A percentile compares a stretch with the other conserved stretches of the same genome.
Conservation (phyloP, 2,329 filamentous ascomycete species). For the Ophiostoma pallidulum region DNA sequence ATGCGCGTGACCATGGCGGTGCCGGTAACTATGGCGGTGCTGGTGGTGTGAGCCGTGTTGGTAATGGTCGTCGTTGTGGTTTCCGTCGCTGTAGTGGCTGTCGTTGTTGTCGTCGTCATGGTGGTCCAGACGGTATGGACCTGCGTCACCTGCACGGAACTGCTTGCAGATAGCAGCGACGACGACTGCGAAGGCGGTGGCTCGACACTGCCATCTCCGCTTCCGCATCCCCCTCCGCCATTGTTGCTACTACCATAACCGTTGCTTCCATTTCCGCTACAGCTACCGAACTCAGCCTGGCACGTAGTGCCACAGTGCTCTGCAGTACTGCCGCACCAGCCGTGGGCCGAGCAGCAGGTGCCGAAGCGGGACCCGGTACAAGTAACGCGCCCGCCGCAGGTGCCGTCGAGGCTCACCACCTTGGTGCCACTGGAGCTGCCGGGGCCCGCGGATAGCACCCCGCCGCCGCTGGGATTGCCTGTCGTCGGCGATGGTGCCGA, state of each 20-base stretch:
- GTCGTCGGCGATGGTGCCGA: background rate
- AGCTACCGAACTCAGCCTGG: conserved; percentile 19
- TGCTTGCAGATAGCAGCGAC: too few species aligned
- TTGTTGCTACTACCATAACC: background rate
- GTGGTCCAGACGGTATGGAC: conserved; percentile 7
- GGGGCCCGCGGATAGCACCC: background rate
- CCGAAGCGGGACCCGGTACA: conserved; percentile 19
- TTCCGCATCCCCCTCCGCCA: background rate
- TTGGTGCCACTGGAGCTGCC: background rate
- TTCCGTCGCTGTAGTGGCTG: background rate
- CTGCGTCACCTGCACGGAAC: background rate
- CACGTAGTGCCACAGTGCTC: conserved; percentile 24
- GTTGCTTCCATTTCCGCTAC: conserved; percentile 2
- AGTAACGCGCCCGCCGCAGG: conserved; percentile 18
- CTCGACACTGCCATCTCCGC: background rate
- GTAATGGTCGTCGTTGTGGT: conserved; percentile 3
- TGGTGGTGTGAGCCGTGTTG: conserved; percentile 1
- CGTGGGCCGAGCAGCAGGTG: conserved; percentile 24
- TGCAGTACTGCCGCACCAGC: conserved; percentile 23
- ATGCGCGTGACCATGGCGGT: background rate
- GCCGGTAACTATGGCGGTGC: background rate
- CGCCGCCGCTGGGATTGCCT: background rate
- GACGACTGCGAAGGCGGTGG: too few species aligned
- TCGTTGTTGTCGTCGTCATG: background rate
- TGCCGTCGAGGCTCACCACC: conserved; percentile 5